Evolutionary conservation across 768 basidiomycete species (phyloP).

Genomic region (Rhodotorula babjevae): DNA sequence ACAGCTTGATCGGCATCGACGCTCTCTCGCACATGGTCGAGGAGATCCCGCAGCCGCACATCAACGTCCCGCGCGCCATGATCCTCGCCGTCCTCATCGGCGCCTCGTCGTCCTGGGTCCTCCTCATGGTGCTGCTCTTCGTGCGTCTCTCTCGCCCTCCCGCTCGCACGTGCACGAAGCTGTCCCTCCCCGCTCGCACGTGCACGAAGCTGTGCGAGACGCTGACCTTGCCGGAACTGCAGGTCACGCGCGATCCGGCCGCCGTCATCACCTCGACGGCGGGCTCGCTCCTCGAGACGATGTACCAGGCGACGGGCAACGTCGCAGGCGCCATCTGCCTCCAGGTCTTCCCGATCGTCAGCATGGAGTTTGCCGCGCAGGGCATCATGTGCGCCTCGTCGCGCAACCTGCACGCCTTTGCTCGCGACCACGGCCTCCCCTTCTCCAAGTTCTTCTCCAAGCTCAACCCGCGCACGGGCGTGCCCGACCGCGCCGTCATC

Average conservation of each 20-base stretch:
- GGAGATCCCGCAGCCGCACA: slow-evolving; percentile 35
- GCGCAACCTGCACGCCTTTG: slow-evolving; percentile 29
- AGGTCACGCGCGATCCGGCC: slow-evolving; percentile 33
- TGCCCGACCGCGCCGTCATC: slow-evolving; percentile 33
- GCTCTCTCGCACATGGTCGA: slow-evolving; percentile 33
- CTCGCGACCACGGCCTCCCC: slow-evolving; percentile 32
- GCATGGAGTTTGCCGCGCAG: slow-evolving; percentile 34
- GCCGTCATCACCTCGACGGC: slow-evolving; percentile 28
- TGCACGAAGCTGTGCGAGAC: too few species aligned
- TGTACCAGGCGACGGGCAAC: slow-evolving; percentile 40
- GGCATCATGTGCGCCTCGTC: slow-evolving; percentile 22
- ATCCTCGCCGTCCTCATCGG: slow-evolving; percentile 40
- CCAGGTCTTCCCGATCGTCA: slow-evolving; percentile 31
- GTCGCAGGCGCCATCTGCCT: slow-evolving; percentile 26
- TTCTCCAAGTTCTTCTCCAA: slow-evolving; percentile 33
- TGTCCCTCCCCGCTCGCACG: too few species aligned
- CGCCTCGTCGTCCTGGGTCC: slow-evolving; percentile 29
- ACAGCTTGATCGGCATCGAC: slow-evolving; percentile 23
- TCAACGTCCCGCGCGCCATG: slow-evolving; percentile 42
- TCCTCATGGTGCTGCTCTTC: slow-evolving; percentile 42
- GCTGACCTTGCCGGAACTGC: too few species aligned
- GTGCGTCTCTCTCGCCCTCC: not conserved
- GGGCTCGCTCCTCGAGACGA: slow-evolving; percentile 36
- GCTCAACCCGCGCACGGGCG: slow-evolving; percentile 11
- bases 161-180: too few species aligned